Evolutionary conservation across 805 yeast genomes (phyloP), one percentile per base, ranked within the genome.

Genomic region (Blastobotrys robertii): DNA sequence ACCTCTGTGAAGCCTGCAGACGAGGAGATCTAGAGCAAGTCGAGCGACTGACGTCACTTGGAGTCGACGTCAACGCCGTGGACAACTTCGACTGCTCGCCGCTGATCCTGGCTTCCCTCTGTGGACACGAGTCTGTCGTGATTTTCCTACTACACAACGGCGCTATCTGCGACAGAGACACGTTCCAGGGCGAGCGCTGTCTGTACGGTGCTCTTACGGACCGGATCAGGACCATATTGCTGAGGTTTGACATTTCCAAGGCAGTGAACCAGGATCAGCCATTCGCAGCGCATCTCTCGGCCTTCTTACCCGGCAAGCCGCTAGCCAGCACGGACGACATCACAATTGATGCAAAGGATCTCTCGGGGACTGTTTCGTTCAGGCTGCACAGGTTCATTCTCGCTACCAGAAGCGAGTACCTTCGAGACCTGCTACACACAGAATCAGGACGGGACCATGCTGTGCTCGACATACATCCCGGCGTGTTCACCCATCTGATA

Each of bases 41-140:
- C 1, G 85, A 79, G 37, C 61, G 72, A 30, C 58, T 77, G 34
- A 66, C 80, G 2, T 62, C 76, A 1, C 67, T 71, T 8, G 81
- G 80, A 1, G 70, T 73, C 10, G 65, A 74, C 44, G 67, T 72
- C 42, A 72, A 77, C 53, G 70, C 64, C 42, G 74, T 76, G 30
- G 94, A 84, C 56, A 76, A 73, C 49, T 83, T 80, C 73, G 84
- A 84, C 57, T 77, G 81, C 54, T 73, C 87, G 2, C 92, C 94
- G 1, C 65, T 84, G 45, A 79, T 80, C 45, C 62, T 84, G 19
- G 84, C 86, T 6, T 75, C 84, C 12, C 55, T 83, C 9, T 83
- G 94, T 63, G 94, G 94, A 0, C 90, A 83, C 57, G 70, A 69
- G 47, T 65, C 64, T 1, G 69, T 84, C 3, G 92, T 84, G n/a